Percentiles rank a stretch among this genome's conserved stretches.
Conservation (phyloP, 192 early-diverging fungal species). For the Coemansia guatemalensis region DNA sequence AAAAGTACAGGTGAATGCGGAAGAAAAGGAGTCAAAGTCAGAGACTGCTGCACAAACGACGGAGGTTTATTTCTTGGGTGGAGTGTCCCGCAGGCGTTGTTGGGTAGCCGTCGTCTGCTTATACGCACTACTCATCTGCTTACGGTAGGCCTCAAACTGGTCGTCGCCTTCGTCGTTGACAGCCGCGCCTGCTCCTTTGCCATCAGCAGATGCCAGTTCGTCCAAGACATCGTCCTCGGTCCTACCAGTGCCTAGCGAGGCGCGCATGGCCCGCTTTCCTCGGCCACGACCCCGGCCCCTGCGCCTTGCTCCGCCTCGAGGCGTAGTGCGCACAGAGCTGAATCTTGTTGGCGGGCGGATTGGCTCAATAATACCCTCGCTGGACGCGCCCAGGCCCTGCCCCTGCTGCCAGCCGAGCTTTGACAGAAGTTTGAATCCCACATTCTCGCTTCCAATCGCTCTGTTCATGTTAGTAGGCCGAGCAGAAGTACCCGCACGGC, state of each 20-base stretch:
- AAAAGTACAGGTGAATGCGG: background rate
- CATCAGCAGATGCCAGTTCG: background rate
- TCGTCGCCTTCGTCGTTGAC: slow-evolving; percentile 6
- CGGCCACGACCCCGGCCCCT: slow-evolving; percentile 5
- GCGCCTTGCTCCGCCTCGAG: slow-evolving; percentile 2
- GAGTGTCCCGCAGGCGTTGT: background rate
- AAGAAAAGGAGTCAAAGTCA: background rate
- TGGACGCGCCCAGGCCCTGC: slow-evolving; percentile 38
- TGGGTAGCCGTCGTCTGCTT: slow-evolving; percentile 6
- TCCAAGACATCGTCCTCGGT: background rate
- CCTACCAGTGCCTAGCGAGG: slow-evolving; percentile 31
- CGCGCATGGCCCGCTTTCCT: slow-evolving; percentile 6
- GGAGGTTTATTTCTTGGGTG: background rate
- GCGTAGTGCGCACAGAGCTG: slow-evolving; percentile 14
- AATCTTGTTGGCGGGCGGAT: slow-evolving; percentile 36
- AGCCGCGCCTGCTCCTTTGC: background rate
- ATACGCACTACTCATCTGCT: slow-evolving; percentile 39
- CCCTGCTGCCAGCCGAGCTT: slow-evolving; percentile 53
- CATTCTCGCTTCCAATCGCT: slow-evolving; percentile 45
- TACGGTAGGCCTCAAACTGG: slow-evolving; percentile 29
- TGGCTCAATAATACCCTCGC: slow-evolving; percentile 42
- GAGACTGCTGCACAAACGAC: too few species aligned
- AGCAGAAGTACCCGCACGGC: background rate
- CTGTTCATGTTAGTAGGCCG: slow-evolving; percentile 23
- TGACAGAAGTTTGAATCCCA: slow-evolving; percentile 41